A percentile compares a stretch with the other conserved stretches of the same genome.
phyloP scores from a whole-genome alignment of 1,284 basidiomycete species.

The Ganoderma resinaceum region DNA sequence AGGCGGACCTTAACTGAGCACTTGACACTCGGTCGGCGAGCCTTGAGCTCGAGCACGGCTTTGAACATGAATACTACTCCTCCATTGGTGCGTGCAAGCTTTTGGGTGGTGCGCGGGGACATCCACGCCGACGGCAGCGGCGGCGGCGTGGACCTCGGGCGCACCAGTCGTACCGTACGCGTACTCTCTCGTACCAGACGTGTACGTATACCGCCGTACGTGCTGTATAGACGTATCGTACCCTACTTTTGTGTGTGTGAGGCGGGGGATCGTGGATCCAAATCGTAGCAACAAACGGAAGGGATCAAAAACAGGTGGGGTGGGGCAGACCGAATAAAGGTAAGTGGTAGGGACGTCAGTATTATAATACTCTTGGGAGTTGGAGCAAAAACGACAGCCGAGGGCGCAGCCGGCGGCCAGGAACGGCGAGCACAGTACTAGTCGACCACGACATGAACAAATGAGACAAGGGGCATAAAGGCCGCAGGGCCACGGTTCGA shows the following conservation, averaged over 20 bases:
- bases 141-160: neutral
- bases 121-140: neutral
- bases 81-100: constrained; percentile 1
- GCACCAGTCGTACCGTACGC: neutral
- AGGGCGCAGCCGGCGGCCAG: neutral
- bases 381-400: neutral
- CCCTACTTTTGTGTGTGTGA: constrained; percentile 7
- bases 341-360: neutral
- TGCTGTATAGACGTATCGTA: constrained; percentile 9
- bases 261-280: neutral
- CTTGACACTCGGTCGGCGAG: neutral
- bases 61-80: neutral
- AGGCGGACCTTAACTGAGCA: neutral
- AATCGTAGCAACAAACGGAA: neutral
- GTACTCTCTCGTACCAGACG: neutral
- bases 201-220: constrained; percentile 1
- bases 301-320: neutral
- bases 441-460: neutral
- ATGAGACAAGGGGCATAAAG: neutral
- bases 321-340: neutral
- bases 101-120: neutral
- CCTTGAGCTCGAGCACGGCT: neutral
- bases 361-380: neutral
- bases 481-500: neutral
- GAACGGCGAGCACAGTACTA: neutral